These are phyloP conservation scores for Dionaea muscipula DNA, from an alignment of 179 eudicot genomes.

Conservation along the genomic window DNA sequence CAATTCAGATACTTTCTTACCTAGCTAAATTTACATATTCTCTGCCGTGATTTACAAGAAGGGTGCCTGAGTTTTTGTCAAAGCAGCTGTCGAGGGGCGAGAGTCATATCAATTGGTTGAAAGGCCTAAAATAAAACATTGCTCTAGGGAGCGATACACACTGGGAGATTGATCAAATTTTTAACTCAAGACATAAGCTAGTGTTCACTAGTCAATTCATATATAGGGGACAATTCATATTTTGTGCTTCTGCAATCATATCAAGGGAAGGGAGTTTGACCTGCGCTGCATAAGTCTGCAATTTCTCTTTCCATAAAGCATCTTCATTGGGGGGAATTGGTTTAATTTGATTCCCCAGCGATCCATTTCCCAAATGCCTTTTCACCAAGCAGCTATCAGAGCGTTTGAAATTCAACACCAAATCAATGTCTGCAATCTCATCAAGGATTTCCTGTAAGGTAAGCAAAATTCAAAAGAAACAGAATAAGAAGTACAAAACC, in stretches of 20 bases:
- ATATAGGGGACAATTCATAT: too few species aligned
- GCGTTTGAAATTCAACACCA: conserved; percentile 77
- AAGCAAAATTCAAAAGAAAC: background rate
- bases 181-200: background rate
- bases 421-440: conserved; percentile 67
- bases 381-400: conserved; percentile 29
- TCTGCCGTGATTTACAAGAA: too few species aligned
- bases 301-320: conserved; percentile 40
- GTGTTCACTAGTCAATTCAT: too few species aligned
- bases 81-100: too few species aligned
- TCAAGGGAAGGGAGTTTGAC: conserved; percentile 21
- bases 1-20: too few species aligned
- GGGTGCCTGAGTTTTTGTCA: too few species aligned
- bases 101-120: too few species aligned
- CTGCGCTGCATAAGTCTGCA: conserved; percentile 49
- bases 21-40: too few species aligned
- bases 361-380: conserved; percentile 21
- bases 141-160: too few species aligned
- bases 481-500: conserved; percentile 1
- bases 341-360: conserved; percentile 18
- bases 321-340: conserved; percentile 22
- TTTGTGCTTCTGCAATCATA: background rate
- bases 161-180: too few species aligned
- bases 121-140: too few species aligned
- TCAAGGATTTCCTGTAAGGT: conserved; percentile 72